Evolutionary conservation across 768 basidiomycete species (phyloP), one percentile per base, ranked within the genome.

Genomic region (Vishniacozyma victoriae): DNA sequence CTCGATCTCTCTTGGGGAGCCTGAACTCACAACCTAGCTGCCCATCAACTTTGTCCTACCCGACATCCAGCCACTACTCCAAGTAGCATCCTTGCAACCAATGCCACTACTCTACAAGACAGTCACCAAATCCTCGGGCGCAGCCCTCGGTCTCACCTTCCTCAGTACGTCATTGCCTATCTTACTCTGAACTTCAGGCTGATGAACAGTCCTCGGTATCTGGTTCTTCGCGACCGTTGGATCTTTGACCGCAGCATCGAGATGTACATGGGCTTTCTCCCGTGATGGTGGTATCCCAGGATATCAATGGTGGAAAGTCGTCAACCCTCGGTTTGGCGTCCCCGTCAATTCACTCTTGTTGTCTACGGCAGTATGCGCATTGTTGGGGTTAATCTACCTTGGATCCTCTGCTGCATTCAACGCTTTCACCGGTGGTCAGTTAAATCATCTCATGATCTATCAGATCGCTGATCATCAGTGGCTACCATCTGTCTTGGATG

Each of bases 231-330:
- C 82, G 45, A 77, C 80, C 31, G 79, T 84, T 48, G 83, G 83
- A 15, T 80, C 81, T 52, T 78, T 78, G 33, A 82, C 80, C 44
- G 82, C 82, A 7, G 80, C 82, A 29, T 83, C 82, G 12, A 79
- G 83, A 15, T 79, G 80, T 24, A 83, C 82, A 2, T 84, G 82
- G 83, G 80, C 80, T 38, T 84, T 85, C 64, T 79, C 82, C 0
- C 76, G 83, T 2, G 83, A 84, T 70, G 76, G 76, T 50, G 83
- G 80, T 1, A 79, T 84, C 35, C 83, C 82, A 1, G 76, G 78
- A 36, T 75, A 78, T 27, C 41, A 50, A 11, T 59, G 73, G 48
- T 82, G 82, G 72, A 70, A 77, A 5, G 72, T 70, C 41, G 74
- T 84, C 59, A 50, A 72, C 35, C 55, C 66, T 31, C 50, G 73